These are phyloP conservation scores for Drosera capensis DNA, from an alignment of 148 eudicot genomes.

Conservation along the genomic window DNA sequence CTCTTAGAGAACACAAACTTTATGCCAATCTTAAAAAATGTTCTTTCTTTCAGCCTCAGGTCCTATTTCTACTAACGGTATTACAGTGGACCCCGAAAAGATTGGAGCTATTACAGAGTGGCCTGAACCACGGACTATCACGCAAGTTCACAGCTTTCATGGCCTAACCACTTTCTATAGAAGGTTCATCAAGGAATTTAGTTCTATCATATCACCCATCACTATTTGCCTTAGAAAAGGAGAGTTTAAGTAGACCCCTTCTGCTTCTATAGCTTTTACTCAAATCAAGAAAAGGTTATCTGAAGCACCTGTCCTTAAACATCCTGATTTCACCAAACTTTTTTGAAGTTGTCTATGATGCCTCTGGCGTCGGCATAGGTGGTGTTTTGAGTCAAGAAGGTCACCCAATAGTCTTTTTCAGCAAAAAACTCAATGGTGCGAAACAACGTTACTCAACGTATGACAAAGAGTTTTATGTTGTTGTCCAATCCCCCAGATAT, in stretches of 20 bases:
- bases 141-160: not conserved
- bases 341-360: not conserved
- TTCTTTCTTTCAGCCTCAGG: no score
- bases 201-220: not conserved
- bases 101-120: not conserved
- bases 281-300: not conserved
- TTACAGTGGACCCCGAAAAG: not conserved
- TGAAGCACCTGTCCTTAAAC: not conserved
- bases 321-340: not conserved
- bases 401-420: not conserved
- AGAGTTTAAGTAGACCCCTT: not conserved
- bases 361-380: not conserved
- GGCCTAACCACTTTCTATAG: not conserved
- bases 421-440: not conserved
- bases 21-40: no score
- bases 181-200: no score
- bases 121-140: not conserved
- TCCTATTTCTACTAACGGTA: no score
- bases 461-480: not conserved
- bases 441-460: not conserved
- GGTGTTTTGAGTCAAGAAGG: not conserved
- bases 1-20: no score
- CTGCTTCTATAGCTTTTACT: not conserved
- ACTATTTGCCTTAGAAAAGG: not conserved
- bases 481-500: not conserved